These are phyloP conservation scores for Wolfiporia cocos DNA, from an alignment of 1,284 basidiomycete species.

Conservation along the genomic window DNA sequence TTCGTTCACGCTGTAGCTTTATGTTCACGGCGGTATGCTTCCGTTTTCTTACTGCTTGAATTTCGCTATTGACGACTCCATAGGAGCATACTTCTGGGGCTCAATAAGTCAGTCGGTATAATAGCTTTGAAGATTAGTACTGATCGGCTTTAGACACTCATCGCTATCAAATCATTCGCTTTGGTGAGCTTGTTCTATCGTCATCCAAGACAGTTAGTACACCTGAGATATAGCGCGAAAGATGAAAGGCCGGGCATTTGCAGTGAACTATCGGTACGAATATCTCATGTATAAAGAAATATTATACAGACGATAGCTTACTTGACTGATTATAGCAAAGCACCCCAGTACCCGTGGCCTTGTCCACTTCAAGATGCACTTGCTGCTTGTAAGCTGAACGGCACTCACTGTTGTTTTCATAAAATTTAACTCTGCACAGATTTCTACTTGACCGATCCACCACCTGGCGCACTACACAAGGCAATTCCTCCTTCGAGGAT, in stretches of 20 bases:
- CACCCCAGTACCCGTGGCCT: slow-evolving; percentile 86
- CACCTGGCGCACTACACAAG: slow-evolving; percentile 60
- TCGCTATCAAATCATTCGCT: slow-evolving; percentile 61
- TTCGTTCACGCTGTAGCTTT: slow-evolving; percentile 40
- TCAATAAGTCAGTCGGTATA: slow-evolving; percentile 44
- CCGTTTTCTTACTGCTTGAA: background rate
- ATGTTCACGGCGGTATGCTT: slow-evolving; percentile 61
- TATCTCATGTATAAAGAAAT: too few species aligned
- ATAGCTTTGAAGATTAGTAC: background rate
- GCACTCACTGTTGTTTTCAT: background rate
- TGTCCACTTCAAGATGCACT: slow-evolving; percentile 79
- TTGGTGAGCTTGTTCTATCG: slow-evolving; percentile 31
- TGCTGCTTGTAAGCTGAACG: slow-evolving; percentile 51
- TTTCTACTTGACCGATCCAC: slow-evolving; percentile 76
- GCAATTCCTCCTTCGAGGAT: slow-evolving; percentile 69
- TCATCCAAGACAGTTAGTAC: background rate
- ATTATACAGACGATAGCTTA: too few species aligned
- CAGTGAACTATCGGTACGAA: slow-evolving; percentile 48
- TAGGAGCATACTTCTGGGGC: slow-evolving; percentile 62
- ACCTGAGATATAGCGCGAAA: slow-evolving; percentile 49
- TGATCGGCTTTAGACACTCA: slow-evolving; percentile 49
- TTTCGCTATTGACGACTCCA: background rate
- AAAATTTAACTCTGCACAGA: slow-evolving; percentile 35
- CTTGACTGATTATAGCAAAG: slow-evolving; percentile 44
- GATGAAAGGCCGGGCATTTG: slow-evolving; percentile 64